Evolutionary conservation across 495 filamentous ascomycete species (phyloP).

Genomic region (Rhizodiscina lignyota): DNA sequence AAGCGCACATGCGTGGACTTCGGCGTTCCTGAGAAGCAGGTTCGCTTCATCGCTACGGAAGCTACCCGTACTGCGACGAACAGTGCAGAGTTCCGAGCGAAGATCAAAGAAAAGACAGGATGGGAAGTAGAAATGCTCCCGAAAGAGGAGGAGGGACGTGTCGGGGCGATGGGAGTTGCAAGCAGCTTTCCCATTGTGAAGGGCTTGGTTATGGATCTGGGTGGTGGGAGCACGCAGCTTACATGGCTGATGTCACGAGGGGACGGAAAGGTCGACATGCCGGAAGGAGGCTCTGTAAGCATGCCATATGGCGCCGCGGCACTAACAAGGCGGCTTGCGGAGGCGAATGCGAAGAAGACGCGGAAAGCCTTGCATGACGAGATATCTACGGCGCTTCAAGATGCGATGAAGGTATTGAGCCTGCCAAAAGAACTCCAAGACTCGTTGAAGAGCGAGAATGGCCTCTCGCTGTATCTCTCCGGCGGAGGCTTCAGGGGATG

Average conservation of each 20-base stretch:
- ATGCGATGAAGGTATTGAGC: conserved; percentile 39
- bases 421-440: conserved; percentile 36
- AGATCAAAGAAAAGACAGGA: conserved; percentile 42
- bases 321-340: conserved; percentile 40
- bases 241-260: conserved; percentile 54
- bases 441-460: conserved; percentile 25
- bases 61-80: conserved; percentile 74
- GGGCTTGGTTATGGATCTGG: conserved; percentile 75
- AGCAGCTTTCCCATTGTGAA: conserved; percentile 50
- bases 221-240: conserved; percentile 82
- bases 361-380: conserved; percentile 12
- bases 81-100: conserved; percentile 42
- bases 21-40: conserved; percentile 41
- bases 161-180: conserved; percentile 72
- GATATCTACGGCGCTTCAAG: conserved; percentile 38
- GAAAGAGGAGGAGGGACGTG: conserved; percentile 65
- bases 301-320: conserved; percentile 83
- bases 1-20: conserved; percentile 54
- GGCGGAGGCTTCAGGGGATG: conserved; percentile 87
- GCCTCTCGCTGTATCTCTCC: conserved; percentile 66
- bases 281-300: conserved; percentile 28
- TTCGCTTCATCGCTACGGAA: conserved; percentile 72
- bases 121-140: conserved; percentile 54
- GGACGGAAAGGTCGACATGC: conserved; percentile 31
- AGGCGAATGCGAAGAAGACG: conserved; percentile 2